These are phyloP conservation scores for Rachicladosporium sp. DNA, from an alignment of 2,329 filamentous ascomycete genomes.

Conservation along the genomic window DNA sequence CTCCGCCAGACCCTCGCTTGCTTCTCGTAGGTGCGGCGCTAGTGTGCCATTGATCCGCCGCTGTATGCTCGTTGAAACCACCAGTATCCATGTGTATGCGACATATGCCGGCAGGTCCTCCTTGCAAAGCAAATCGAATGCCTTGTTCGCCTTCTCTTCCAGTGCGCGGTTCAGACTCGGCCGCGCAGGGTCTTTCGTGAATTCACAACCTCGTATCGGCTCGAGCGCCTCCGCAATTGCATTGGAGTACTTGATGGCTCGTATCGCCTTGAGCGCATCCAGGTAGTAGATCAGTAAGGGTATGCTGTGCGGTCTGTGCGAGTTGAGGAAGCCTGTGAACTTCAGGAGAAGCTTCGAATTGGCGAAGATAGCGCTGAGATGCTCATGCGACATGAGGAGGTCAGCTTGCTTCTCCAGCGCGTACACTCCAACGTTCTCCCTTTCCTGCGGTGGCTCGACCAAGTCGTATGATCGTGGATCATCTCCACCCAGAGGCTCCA, in stretches of 20 bases:
- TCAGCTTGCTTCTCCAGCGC: slow-evolving; percentile 54
- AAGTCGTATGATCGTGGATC: slow-evolving; percentile 44
- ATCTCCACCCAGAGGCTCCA: slow-evolving; percentile 39
- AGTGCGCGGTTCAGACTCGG: slow-evolving; percentile 47
- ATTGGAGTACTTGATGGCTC: slow-evolving; percentile 60
- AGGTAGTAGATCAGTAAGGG: slow-evolving; percentile 60
- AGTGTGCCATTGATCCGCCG: slow-evolving; percentile 56
- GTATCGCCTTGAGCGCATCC: slow-evolving; percentile 57
- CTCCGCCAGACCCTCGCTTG: slow-evolving; percentile 64
- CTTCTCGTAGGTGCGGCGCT: slow-evolving; percentile 49
- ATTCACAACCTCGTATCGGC: slow-evolving; percentile 43
- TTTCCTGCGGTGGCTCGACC: slow-evolving; percentile 27
- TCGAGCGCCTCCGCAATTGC: slow-evolving; percentile 51
- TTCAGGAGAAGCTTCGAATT: slow-evolving; percentile 50
- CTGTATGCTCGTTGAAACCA: slow-evolving; percentile 57
- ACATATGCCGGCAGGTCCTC: slow-evolving; percentile 64
- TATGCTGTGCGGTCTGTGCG: slow-evolving; percentile 48
- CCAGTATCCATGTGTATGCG: slow-evolving; percentile 54
- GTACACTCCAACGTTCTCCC: slow-evolving; percentile 26
- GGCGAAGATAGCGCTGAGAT: slow-evolving; percentile 52
- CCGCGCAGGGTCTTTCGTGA: slow-evolving; percentile 39
- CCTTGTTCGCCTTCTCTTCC: slow-evolving; percentile 50
- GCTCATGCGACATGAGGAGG: slow-evolving; percentile 52
- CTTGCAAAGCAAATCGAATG: slow-evolving; percentile 51
- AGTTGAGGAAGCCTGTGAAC: slow-evolving; percentile 56